Percentiles rank a stretch among this genome's conserved stretches.
These are phyloP conservation scores for Lepidium didymum DNA, from an alignment of 345 rosid species.

Conservation along the genomic window DNA sequence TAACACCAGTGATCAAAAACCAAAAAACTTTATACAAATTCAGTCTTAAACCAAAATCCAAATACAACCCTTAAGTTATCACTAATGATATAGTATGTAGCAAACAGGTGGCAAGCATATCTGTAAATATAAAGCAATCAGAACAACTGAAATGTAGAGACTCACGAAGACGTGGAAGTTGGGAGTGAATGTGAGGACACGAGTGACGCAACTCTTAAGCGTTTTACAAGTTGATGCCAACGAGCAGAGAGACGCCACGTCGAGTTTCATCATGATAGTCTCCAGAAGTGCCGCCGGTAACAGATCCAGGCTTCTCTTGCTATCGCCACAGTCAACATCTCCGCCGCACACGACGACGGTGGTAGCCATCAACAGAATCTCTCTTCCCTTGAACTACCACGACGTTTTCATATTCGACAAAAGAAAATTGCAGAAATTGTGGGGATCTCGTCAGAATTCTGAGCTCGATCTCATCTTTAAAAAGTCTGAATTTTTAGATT, in stretches of 20 bases:
- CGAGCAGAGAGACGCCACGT: conserved; percentile 72
- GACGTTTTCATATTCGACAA: neutral
- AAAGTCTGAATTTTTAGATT: neutral
- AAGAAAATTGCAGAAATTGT: neutral
- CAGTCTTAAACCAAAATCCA: neutral
- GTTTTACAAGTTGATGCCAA: conserved; percentile 58
- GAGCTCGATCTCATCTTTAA: neutral
- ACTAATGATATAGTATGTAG: neutral
- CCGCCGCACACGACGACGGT: neutral
- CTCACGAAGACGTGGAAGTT: conserved; percentile 65
- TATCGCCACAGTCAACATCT: conserved; percentile 16
- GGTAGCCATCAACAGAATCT: conserved; percentile 13
- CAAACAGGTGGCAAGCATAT: neutral
- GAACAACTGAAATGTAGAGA: neutral
- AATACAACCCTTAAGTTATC: neutral
- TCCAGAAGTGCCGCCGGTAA: conserved; percentile 61
- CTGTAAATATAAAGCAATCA: neutral
- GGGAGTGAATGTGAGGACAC: conserved; percentile 70
- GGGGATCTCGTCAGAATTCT: conserved; percentile 6
- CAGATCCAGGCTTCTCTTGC: conserved; percentile 45
- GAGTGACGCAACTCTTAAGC: conserved; percentile 47
- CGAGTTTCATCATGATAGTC: conserved; percentile 70
- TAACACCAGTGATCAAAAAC: neutral
- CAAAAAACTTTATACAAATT: neutral
- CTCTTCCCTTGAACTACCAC: neutral